Evolutionary conservation across 1,284 basidiomycete species (phyloP), one percentile per base, ranked within the genome.

Genomic region (Rhizoctonia solani): DNA sequence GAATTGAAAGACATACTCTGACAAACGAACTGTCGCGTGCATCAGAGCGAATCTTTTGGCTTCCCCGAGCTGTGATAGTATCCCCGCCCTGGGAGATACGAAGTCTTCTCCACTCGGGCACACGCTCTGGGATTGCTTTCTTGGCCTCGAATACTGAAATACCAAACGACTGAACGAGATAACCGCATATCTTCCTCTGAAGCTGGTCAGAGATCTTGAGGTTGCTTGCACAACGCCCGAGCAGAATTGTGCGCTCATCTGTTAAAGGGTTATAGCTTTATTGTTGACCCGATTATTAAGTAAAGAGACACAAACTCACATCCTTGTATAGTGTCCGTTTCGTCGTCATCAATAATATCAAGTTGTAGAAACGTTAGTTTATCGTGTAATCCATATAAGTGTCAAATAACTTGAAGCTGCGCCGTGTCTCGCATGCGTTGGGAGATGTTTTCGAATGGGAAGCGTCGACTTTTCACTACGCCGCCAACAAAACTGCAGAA

Each of bases 381-480:
- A 16, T 72, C 59, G 0, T 41, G 19, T 3, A 73, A 32, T 41
- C 69, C 54, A 50, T 74, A 76, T 1, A 70, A 32, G 0, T 71
- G 34, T 52, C 59, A 71, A 32, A 77, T 70, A 4, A 75, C 73
- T 0, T 44, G 46, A 0, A 77, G 70, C 8, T 73, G 73, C 0
- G 72, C 74, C 3, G 27, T 29, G 14, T 73, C 69, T 1, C 72
- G 25, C 1, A 77, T 44, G n/a, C 70, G 70, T 4, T 67, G 67
- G 53, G 76, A 70, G 2, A 79, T 61, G 27, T 69, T 73, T 2
- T 73, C 72, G 34, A 69, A 76, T 0, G 76, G 77, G 32, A 66
- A 72, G 0, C 70, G 69, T 1, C 72, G 72, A 52, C 71, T 75
- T 5, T 54, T 52, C 21, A 76, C 72, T 4, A 70, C 69, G 8